Percentiles rank a stretch among this genome's conserved stretches.
These are phyloP conservation scores for Blastosporella zonata DNA, from an alignment of 1,284 basidiomycete species.

Conservation along the genomic window DNA sequence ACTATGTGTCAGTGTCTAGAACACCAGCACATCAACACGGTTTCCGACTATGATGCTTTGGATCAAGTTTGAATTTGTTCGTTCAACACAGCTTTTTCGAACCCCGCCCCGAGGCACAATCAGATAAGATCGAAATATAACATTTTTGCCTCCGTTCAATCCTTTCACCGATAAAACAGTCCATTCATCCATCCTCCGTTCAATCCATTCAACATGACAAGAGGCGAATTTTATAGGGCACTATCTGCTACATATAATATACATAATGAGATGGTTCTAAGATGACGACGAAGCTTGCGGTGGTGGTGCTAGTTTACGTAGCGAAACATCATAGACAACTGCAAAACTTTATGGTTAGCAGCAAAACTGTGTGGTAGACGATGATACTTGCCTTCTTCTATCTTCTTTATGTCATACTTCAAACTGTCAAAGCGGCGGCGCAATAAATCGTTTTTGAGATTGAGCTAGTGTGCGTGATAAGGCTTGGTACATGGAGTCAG, in stretches of 20 bases:
- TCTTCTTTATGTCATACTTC: slow-evolving; percentile 87
- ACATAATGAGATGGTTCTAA: no score
- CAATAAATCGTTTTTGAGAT: slow-evolving; percentile 82
- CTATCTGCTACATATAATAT: not conserved
- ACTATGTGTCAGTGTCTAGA: slow-evolving; percentile 21
- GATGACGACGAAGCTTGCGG: slow-evolving; percentile 6
- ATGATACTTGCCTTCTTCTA: slow-evolving; percentile 73
- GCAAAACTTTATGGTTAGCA: slow-evolving; percentile 11
- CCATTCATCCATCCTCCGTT: no score
- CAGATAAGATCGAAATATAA: slow-evolving; percentile 11
- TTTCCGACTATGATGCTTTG: slow-evolving; percentile 16
- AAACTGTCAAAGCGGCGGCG: slow-evolving; percentile 78
- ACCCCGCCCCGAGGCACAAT: slow-evolving; percentile 17
- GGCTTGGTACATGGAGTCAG: slow-evolving; percentile 9
- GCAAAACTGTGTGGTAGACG: not conserved
- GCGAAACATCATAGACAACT: slow-evolving; percentile 85
- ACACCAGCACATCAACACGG: slow-evolving; percentile 20
- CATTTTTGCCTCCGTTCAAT: not conserved
- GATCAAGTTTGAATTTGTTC: slow-evolving; percentile 15
- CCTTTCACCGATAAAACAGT: no score
- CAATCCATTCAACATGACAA: no score
- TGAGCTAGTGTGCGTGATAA: slow-evolving; percentile 50
- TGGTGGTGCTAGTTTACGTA: slow-evolving; percentile 55
- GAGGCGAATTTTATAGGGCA: no score
- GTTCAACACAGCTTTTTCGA: slow-evolving; percentile 11